A percentile compares a stretch with the other conserved stretches of the same genome.
Conservation (phyloP, 352 stramenopile genomes). For the Phytophthora hibernalis region DNA sequence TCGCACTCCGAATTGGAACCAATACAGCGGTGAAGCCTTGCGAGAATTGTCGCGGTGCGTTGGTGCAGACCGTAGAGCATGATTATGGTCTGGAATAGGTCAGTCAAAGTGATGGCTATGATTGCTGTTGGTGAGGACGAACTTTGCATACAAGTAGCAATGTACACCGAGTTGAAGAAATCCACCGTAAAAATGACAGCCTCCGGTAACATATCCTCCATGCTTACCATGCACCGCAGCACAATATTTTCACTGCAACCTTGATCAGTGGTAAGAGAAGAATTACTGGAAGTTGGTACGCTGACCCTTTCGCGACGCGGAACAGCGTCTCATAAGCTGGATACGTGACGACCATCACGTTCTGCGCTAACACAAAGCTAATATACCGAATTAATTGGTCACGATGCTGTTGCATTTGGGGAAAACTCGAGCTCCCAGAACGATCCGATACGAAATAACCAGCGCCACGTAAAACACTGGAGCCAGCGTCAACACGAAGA, state of each 20-base stretch:
- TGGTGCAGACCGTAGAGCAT: conserved; percentile 21
- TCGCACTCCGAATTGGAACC: background rate
- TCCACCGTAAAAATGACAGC: conserved; percentile 36
- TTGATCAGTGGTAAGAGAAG: conserved; percentile 39
- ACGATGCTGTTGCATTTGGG: conserved; percentile 10
- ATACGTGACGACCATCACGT: conserved; percentile 20
- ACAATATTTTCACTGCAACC: conserved; percentile 33
- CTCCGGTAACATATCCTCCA: conserved; percentile 31
- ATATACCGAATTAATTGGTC: conserved; percentile 19
- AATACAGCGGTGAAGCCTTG: conserved; percentile 1
- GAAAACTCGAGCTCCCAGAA: conserved; percentile 13
- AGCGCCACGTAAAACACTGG: conserved; percentile 25
- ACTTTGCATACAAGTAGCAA: conserved; percentile 35
- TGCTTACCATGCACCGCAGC: conserved; percentile 1
- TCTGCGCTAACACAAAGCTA: conserved; percentile 15
- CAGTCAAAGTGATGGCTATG: conserved; percentile 18
- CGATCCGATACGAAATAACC: conserved; percentile 19
- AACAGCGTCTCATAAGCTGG: conserved; percentile 31
- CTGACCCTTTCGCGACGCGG: conserved; percentile 6
- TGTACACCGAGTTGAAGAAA: conserved; percentile 37
- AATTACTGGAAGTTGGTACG: conserved; percentile 21
- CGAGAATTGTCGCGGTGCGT: conserved; percentile 2
- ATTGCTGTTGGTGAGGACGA: conserved; percentile 13
- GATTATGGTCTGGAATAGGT: conserved; percentile 20
- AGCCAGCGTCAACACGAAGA: conserved; percentile 19